Evolutionary conservation across 2,329 filamentous ascomycete genomes (phyloP).

Genomic region (Exophiala dermatitidis): DNA sequence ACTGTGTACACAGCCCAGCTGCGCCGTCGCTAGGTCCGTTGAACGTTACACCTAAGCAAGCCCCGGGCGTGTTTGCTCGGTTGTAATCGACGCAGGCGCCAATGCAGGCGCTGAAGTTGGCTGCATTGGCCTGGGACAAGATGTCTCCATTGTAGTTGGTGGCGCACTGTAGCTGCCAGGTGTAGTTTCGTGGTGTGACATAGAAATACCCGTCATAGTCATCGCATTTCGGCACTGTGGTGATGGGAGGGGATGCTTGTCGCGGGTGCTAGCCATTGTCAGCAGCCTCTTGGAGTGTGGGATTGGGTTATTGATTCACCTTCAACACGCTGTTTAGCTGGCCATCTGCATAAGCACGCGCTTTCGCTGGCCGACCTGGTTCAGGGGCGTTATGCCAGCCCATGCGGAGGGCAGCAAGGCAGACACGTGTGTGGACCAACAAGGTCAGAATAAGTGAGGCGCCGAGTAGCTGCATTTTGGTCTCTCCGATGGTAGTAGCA

Average conservation of each 20-base stretch:
- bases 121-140: constrained; percentile 6
- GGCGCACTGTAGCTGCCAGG: constrained; percentile 20
- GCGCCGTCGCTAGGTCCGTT: constrained; percentile 10
- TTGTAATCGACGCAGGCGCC: constrained; percentile 15
- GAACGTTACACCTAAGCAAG: constrained; percentile 17
- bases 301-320: background rate
- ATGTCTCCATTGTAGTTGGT: constrained; percentile 15
- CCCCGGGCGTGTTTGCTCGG: constrained; percentile 3
- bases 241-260: constrained; percentile 11
- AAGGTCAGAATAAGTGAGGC: constrained; percentile 1
- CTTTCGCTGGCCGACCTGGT: background rate
- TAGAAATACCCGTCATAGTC: constrained; percentile 21
- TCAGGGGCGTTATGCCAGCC: background rate
- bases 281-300: background rate
- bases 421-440: background rate
- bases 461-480: constrained; percentile 4
- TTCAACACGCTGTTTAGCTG: background rate
- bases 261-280: constrained; percentile 2
- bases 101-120: constrained; percentile 15
- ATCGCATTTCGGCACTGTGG: constrained; percentile 13
- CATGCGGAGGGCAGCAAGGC: background rate
- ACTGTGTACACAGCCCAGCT: constrained; percentile 14
- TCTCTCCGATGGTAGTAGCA: background rate
- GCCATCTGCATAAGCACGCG: background rate
- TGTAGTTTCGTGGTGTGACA: constrained; percentile 15